These are phyloP conservation scores for Penicillium taxi DNA, from an alignment of 495 filamentous ascomycete species.

Conservation along the genomic window DNA sequence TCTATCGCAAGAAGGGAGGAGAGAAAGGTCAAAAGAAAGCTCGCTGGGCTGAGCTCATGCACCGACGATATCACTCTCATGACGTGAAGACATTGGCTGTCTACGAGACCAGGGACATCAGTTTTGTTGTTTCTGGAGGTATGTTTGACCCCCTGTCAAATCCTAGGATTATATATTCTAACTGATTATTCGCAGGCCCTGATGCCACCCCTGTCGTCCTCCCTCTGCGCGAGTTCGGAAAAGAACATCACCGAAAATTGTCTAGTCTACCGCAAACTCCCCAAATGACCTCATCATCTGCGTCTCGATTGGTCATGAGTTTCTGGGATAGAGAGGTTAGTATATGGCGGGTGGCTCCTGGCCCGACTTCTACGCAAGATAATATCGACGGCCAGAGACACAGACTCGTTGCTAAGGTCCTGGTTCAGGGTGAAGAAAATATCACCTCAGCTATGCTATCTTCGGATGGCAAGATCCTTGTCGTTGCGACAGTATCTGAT, in stretches of 20 bases:
- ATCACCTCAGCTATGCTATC: constrained; percentile 76
- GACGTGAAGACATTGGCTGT: constrained; percentile 94
- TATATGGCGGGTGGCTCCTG: constrained; percentile 62
- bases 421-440: constrained; percentile 73
- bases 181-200: constrained; percentile 49
- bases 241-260: constrained; percentile 71
- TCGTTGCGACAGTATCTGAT: constrained; percentile 65
- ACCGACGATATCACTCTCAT: constrained; percentile 75
- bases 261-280: constrained; percentile 72
- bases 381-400: constrained; percentile 39
- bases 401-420: constrained; percentile 60
- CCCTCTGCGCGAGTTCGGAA: constrained; percentile 71
- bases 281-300: constrained; percentile 59
- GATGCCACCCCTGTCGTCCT: constrained; percentile 75
- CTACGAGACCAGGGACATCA: constrained; percentile 75
- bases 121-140: constrained; percentile 89
- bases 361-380: constrained; percentile 35
- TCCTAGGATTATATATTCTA: constrained; percentile 14
- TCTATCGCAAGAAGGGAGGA: constrained; percentile 56
- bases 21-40: constrained; percentile 48
- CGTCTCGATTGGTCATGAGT: constrained; percentile 66
- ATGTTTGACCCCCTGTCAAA: constrained; percentile 15
- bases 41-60: constrained; percentile 78
- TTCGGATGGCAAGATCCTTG: constrained; percentile 63
- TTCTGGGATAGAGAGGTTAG: constrained; percentile 90